phyloP scores from a whole-genome alignment of 2,329 filamentous ascomycete species.

The Akanthomyces uredinophilus region DNA sequence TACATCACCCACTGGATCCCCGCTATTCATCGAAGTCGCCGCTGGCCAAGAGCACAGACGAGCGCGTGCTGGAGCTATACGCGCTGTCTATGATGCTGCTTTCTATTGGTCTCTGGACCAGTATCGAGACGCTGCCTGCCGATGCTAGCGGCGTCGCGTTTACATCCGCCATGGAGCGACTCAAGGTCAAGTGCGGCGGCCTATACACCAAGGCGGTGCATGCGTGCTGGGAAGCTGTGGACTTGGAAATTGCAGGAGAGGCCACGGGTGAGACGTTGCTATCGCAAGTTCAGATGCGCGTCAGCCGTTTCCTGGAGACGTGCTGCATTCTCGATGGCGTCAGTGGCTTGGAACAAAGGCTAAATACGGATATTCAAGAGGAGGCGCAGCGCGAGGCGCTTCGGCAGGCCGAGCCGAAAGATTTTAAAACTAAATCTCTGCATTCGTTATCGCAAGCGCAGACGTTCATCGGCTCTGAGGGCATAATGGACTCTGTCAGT shows the following conservation, averaged over 20 bases:
- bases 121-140: constrained; percentile 50
- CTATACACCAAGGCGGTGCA: constrained; percentile 72
- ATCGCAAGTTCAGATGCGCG: constrained; percentile 48
- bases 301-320: constrained; percentile 55
- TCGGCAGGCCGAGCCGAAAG: not conserved
- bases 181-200: constrained; percentile 65
- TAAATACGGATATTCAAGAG: constrained; percentile 42
- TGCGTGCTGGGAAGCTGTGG: constrained; percentile 65
- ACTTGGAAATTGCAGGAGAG: constrained; percentile 50
- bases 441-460: not conserved
- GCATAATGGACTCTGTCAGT: not conserved
- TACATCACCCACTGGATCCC: constrained; percentile 61
- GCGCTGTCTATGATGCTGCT: constrained; percentile 68
- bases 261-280: constrained; percentile 46
- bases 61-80: constrained; percentile 63
- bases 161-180: constrained; percentile 56
- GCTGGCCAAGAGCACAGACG: constrained; percentile 45
- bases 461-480: not conserved
- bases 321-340: constrained; percentile 57
- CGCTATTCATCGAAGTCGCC: constrained; percentile 45
- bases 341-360: constrained; percentile 49
- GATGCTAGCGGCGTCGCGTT: constrained; percentile 44
- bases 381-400: not conserved
- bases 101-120: constrained; percentile 71
- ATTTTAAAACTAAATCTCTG: not conserved